phyloP scores from a whole-genome alignment of 2,329 filamentous ascomycete genomes.

The Aplosporella prunicola region DNA sequence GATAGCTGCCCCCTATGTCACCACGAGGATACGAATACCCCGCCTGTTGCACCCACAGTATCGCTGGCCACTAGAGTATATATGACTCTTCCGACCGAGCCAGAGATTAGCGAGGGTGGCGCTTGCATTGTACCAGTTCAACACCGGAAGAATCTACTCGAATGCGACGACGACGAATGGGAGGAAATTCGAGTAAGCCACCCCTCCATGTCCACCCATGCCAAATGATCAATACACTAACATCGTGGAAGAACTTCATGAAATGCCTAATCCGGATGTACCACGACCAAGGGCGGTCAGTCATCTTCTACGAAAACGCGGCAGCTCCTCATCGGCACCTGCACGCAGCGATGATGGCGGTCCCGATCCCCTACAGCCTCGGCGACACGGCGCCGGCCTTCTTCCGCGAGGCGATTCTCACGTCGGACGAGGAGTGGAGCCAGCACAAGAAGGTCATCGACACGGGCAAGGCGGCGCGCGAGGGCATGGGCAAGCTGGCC shows the following conservation, averaged over 20 bases:
- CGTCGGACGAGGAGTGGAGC: slow-evolving; percentile 84
- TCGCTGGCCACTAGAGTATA: slow-evolving; percentile 80
- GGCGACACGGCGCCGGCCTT: slow-evolving; percentile 88
- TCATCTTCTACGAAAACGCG: slow-evolving; percentile 97
- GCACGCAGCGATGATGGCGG: slow-evolving; percentile 77
- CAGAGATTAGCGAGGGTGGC: slow-evolving; percentile 73
- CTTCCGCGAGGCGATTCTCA: slow-evolving; percentile 88
- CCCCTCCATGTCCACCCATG: too few relatives aligned
- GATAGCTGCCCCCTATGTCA: slow-evolving; percentile 86
- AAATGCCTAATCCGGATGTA: slow-evolving; percentile 91
- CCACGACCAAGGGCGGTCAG: slow-evolving; percentile 81
- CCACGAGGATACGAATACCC: slow-evolving; percentile 71
- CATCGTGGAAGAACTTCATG: slow-evolving; percentile 68
- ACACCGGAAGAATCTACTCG: slow-evolving; percentile 82
- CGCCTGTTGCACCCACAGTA: slow-evolving; percentile 72
- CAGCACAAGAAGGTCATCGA: slow-evolving; percentile 95
- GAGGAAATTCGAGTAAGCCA: slow-evolving; percentile 65
- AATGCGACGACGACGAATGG: slow-evolving; percentile 99
- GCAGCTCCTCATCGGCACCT: slow-evolving; percentile 66
- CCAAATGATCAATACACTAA: slow-evolving; percentile 45
- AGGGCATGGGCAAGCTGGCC: slow-evolving; percentile 66
- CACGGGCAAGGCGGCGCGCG: slow-evolving; percentile 56
- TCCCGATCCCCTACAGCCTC: slow-evolving; percentile 84
- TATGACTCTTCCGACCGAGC: slow-evolving; percentile 80
- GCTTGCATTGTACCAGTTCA: slow-evolving; percentile 83